Base-by-base conservation (phyloP, 2,329 filamentous ascomycete species). In the Grosmannia penicillata region DNA sequence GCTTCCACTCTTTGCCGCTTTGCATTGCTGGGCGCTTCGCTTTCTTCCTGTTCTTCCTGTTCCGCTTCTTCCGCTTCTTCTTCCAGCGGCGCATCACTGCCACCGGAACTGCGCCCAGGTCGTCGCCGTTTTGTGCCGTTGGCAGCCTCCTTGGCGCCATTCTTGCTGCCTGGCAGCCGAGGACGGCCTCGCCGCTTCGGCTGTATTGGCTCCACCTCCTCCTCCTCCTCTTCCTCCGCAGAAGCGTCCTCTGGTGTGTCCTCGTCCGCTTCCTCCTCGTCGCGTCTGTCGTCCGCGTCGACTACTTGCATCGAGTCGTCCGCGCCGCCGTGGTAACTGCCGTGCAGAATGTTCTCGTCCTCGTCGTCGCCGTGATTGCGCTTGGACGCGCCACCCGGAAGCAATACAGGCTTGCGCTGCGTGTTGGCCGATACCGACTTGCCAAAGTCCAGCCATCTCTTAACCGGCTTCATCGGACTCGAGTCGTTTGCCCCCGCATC, bases 401-500 rank as follows among this genome's bases (percentile, higher is more conserved):
- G 23, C 10, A 37, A 36, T 13, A 26, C 33, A 10, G 41, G 45
- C 19, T 41, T 33, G 10, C 52, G 48, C 31, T 51, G 47, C n/a
- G 48, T 45, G 4, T 45, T 41, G 4, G 48, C 42, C 24, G 47
- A 44, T 14, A 44, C 38, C 5, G 40, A 38, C 50, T 51, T 50
- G 23, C 53, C 51, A 41, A 76, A 78, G 49, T 78, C 62, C 8
- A 80, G 57, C 29, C 59, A 62, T 38, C 74, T 64, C 40, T 65
- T 71, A 13, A 75, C 66, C 5, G 62, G 58, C 19, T 52, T 52
- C 11, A 56, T 52, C 19, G 54, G 54, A 6, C 48, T 55, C 33
- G 40, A 42, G 13, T 54, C 53, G 30, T 54, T 44, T 25, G 44
- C 48, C 40, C 53, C 42, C 36, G 59, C 45, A 2, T 58, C 55